phyloP scores from a whole-genome alignment of 2,329 filamentous ascomycete genomes.

The Botryosphaeria dothidea region DNA sequence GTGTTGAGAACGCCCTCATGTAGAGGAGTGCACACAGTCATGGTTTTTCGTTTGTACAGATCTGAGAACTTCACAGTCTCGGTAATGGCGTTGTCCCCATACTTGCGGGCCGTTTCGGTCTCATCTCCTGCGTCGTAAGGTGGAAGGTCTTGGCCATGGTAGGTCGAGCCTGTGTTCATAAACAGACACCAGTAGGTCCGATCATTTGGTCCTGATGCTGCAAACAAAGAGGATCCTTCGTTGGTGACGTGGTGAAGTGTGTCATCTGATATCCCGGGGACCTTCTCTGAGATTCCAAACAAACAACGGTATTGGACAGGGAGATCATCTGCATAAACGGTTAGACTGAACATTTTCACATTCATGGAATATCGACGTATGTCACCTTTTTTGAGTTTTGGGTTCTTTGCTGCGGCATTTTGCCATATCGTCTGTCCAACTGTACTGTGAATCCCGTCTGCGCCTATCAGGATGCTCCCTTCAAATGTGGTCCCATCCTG shows the following conservation, averaged over 20 bases:
- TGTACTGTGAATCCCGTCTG: conserved; percentile 13
- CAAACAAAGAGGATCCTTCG: neutral
- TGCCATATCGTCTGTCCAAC: neutral
- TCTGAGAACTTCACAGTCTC: neutral
- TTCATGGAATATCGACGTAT: no score
- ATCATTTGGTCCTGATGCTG: neutral
- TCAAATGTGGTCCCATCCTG: conserved; percentile 11
- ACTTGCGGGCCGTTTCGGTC: neutral
- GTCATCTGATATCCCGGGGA: neutral
- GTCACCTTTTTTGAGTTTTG: neutral
- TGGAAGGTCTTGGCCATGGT: neutral
- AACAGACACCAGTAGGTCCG: conserved; percentile 3
- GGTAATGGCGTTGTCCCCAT: neutral
- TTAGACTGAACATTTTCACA: neutral
- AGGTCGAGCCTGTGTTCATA: neutral
- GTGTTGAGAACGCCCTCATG: neutral
- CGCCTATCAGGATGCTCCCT: conserved; percentile 11
- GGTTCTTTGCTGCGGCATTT: neutral
- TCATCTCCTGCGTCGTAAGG: neutral
- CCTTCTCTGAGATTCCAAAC: neutral
- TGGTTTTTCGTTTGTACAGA: neutral
- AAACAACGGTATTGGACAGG: neutral
- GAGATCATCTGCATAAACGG: neutral
- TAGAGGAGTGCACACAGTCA: neutral
- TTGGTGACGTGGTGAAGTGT: neutral